phyloP scores from a whole-genome alignment of 345 rosid species.

The Brassica cretica region DNA sequence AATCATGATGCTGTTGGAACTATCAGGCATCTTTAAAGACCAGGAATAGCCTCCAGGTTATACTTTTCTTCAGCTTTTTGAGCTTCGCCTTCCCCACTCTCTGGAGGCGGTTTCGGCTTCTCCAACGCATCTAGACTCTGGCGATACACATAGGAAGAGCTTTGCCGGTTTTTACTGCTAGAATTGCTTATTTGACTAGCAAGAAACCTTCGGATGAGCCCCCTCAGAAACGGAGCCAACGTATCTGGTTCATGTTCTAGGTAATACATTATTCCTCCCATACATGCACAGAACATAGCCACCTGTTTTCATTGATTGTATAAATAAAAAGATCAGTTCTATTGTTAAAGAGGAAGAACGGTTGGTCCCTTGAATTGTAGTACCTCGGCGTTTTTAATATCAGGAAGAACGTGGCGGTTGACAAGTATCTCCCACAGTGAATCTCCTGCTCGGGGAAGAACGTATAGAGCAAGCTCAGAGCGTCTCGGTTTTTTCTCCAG shows the following conservation, averaged over 20 bases:
- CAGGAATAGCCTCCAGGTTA: constrained; percentile 90
- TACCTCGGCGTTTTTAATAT: constrained; percentile 93
- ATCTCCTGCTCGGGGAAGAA: constrained; percentile 97
- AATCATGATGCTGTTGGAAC: constrained; percentile 21
- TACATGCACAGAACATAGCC: constrained; percentile 87
- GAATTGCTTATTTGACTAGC: constrained; percentile 95
- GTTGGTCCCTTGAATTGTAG: not conserved
- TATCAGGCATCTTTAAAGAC: constrained; percentile 50
- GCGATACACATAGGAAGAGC: constrained; percentile 69
- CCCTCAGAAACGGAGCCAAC: constrained; percentile 91
- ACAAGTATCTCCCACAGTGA: constrained; percentile 92
- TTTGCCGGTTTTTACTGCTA: constrained; percentile 48
- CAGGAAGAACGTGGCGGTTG: constrained; percentile 82
- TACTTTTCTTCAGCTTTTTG: constrained; percentile 58
- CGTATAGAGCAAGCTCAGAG: constrained; percentile 92
- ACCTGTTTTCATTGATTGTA: constrained; percentile 53
- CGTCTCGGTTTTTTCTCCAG: constrained; percentile 94
- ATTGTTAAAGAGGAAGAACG: not conserved
- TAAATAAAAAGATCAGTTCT: not conserved
- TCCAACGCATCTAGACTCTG: constrained; percentile 64
- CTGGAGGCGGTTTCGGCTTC: constrained; percentile 51
- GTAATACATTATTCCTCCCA: constrained; percentile 99
- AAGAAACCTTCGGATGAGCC: constrained; percentile 88
- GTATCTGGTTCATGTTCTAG: constrained; percentile 94
- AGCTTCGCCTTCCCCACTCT: constrained; percentile 51